Evolutionary conservation across 129 eudicot species (phyloP).

Genomic region (Saussurea involucrata): DNA sequence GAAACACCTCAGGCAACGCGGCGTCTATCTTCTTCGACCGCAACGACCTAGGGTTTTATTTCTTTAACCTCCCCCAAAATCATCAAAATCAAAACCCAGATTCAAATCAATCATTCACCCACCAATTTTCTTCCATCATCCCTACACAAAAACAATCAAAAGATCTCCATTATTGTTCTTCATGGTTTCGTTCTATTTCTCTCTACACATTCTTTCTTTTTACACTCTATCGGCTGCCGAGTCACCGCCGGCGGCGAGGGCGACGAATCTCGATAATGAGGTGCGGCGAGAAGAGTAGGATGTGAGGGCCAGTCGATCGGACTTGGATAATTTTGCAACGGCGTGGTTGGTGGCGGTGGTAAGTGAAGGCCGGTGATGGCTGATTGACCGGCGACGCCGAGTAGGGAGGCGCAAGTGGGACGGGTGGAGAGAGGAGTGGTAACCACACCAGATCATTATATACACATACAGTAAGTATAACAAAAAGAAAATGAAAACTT

Average conservation of each 20-base stretch:
- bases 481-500: too few species aligned
- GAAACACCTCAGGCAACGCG: slow-evolving; percentile 9
- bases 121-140: slow-evolving; percentile 1
- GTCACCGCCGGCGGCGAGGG: slow-evolving; percentile 48
- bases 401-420: slow-evolving; percentile 47
- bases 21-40: slow-evolving; percentile 30
- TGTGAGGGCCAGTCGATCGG: slow-evolving; percentile 13
- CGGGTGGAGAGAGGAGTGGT: slow-evolving; percentile 69
- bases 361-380: slow-evolving; percentile 17
- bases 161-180: slow-evolving; percentile 1
- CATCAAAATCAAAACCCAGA: slow-evolving; percentile 12
- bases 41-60: slow-evolving; percentile 37
- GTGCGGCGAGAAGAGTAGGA: slow-evolving; percentile 33
- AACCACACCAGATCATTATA: too few species aligned
- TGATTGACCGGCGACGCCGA: slow-evolving; percentile 37
- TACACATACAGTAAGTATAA: too few species aligned
- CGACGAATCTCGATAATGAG: slow-evolving; percentile 27
- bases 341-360: slow-evolving; percentile 12
- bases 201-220: background rate
- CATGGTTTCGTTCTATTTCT: background rate
- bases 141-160: background rate
- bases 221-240: slow-evolving; percentile 55
- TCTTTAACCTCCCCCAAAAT: too few species aligned
- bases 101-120: background rate
- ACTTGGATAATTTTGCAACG: background rate